Base-by-base conservation (phyloP, 495 filamentous ascomycete genomes). In the Pyronema omphalodes region DNA sequence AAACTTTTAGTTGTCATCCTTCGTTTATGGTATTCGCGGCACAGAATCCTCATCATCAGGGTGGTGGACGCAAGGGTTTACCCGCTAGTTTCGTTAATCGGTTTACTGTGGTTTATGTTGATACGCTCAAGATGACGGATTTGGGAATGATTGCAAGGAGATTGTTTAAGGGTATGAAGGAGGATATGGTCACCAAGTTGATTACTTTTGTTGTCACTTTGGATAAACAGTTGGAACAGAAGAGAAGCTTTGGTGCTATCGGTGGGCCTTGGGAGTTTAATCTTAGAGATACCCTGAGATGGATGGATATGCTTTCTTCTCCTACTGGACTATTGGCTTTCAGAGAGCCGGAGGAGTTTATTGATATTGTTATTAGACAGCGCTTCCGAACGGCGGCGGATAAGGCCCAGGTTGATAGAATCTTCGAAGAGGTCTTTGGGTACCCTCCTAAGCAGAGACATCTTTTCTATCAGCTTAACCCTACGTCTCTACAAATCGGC, bases 181-280 rank as follows among this genome's bases (percentile, higher is more conserved):
- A 64, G 0, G 66, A 71, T 3, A 74, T 77, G 12, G 75, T 83
- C 11, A 69, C 71, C 7, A 76, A 72, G 47, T 68, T 89, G 23
- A 82, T 93, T n/a, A 71, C 72, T 29, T 94, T 93, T 64, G 80
- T 96, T n/a, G 82, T 80, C 29, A 69, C 69, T 9, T 70, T 96
- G 4, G 86, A 93, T 59, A 70, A 71, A 9, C 76, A 82, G 3
- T 78, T 94, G 41, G 72, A 78, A 3, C 70, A 76, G 36, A 72
- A 77, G 35, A 76, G 79, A 44, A 67, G 70, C 36, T 79, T 95
- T 58, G 89, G 85, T 12, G 70, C 77, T n/a, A 70, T 81, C 49
- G 93, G 93, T 46, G 83, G 83, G 8, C 93, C 91, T 2, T 96
- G 89, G 93, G 93, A 99, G 62, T 87, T 99, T 61, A 99, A 99